A percentile compares a stretch with the other conserved stretches of the same genome.
These are phyloP conservation scores for Hyaloperonospora arabidopsidis DNA, from an alignment of 352 stramenopile genomes.

Conservation along the genomic window DNA sequence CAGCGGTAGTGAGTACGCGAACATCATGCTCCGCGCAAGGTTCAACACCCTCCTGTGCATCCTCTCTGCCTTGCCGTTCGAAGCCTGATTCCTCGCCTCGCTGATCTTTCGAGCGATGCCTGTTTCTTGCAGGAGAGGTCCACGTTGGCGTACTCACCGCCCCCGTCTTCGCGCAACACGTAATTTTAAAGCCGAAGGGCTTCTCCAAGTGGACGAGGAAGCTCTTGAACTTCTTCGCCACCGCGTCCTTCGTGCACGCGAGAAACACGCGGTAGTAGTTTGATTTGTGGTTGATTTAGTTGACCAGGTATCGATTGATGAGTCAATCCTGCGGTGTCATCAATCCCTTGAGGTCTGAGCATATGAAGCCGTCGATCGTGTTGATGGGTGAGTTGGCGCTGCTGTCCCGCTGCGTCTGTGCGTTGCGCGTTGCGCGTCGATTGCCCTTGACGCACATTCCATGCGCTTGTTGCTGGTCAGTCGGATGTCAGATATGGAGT, in stretches of 20 bases:
- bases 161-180: constrained; percentile 15
- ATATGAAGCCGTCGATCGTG: too few species aligned
- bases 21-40: constrained; percentile 25
- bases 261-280: neutral
- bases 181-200: constrained; percentile 8
- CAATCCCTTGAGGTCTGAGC: too few species aligned
- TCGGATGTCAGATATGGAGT: neutral
- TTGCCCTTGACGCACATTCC: neutral
- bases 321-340: too few species aligned
- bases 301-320: neutral
- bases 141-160: constrained; percentile 22
- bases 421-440: neutral
- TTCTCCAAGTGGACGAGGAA: constrained; percentile 14
- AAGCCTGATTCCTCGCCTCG: constrained; percentile 7
- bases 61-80: constrained; percentile 26
- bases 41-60: constrained; percentile 31
- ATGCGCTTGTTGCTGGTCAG: neutral
- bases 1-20: constrained; percentile 15
- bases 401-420: neutral
- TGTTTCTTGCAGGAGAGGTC: constrained; percentile 19
- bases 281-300: neutral
- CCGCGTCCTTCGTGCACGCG: neutral
- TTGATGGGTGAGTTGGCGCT: neutral
- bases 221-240: constrained; percentile 1
- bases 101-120: constrained; percentile 17